Base-by-base conservation (phyloP, 495 filamentous ascomycete genomes). In the Aspergillus homomorphus region DNA sequence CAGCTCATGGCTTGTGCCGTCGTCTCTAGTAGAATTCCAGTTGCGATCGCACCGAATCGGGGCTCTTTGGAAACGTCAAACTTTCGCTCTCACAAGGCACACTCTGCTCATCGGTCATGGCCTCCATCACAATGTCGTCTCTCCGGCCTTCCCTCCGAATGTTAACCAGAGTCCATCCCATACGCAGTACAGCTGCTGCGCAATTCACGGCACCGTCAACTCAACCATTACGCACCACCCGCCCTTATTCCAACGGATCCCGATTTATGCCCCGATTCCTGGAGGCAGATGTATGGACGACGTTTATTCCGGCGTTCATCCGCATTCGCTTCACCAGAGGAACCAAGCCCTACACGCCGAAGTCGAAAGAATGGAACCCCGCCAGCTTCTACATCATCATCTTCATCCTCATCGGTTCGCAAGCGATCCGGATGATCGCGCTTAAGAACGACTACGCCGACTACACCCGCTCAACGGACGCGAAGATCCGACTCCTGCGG, bases 331-430 rank as follows among this genome's bases (percentile, higher is more conserved):
- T 68, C 55, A 45, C 60, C 28, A 59, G 55, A 38, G 20, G 30
- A 26, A 24, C 55, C 52, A 59, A 62, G 21, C 41, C 46, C 14
- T 41, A 42, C 49, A 67, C 68, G 2, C 73, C 80, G 16, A 83
- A 81, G 53, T 78, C 80, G 16, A 91, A 87, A 62, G 84, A 85
- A 62, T 96, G 90, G 91, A 98, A 97, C 63, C 95, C 94, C 1
- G 90, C 90, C 15, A 97, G 90, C 0, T 92, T 91, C 65, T 97
- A 88, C 76, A 94, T 99, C 64, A 75, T 90, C 66, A 92, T 97
- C 53, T 92, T 90, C 65, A 79, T 96, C 43, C 80, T 96, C 59
- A 92, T 97, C 62, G 95, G 94, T 1, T 95, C 90, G 57, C 93
- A 97, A 73, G 87, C 92, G 14, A 96, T 99, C 62, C 87, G 96